These are phyloP conservation scores for Apiospora arundinis DNA, from an alignment of 2,329 filamentous ascomycete genomes.

Conservation along the genomic window DNA sequence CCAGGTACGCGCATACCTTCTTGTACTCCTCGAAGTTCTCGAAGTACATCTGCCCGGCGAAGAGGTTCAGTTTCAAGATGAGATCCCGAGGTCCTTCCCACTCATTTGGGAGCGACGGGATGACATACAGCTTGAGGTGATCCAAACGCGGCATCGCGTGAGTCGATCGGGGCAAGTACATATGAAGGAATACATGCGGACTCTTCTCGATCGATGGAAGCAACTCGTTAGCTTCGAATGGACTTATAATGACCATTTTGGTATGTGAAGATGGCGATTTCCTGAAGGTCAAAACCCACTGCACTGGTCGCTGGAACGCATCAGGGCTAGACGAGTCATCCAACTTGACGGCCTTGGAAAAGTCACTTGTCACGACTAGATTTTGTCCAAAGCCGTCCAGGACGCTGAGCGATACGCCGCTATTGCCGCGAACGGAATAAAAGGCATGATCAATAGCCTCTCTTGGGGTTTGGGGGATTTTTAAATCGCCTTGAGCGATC, in stretches of 20 bases:
- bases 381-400: not conserved
- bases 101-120: conserved; percentile 24
- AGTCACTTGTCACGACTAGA: conserved; percentile 7
- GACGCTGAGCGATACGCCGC: not conserved
- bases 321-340: conserved; percentile 18
- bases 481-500: conserved; percentile 30
- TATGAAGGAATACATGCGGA: conserved; percentile 28
- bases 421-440: not conserved
- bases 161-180: conserved; percentile 31
- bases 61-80: conserved; percentile 64
- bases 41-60: conserved; percentile 73
- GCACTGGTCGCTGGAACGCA: conserved; percentile 29
- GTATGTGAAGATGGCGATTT: not conserved
- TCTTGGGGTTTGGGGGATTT: not conserved
- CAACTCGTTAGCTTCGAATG: conserved; percentile 34
- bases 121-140: conserved; percentile 30
- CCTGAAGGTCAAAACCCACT: conserved; percentile 30
- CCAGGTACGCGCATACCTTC: conserved; percentile 56
- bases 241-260: conserved; percentile 33
- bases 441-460: not conserved
- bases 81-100: conserved; percentile 27
- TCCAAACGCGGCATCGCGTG: conserved; percentile 26
- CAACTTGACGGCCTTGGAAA: not conserved
- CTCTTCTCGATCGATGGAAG: conserved; percentile 25
- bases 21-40: conserved; percentile 59